A percentile compares a stretch with the other conserved stretches of the same genome.
Conservation (phyloP, 768 basidiomycete species). For the Kwoniella sp. region DNA sequence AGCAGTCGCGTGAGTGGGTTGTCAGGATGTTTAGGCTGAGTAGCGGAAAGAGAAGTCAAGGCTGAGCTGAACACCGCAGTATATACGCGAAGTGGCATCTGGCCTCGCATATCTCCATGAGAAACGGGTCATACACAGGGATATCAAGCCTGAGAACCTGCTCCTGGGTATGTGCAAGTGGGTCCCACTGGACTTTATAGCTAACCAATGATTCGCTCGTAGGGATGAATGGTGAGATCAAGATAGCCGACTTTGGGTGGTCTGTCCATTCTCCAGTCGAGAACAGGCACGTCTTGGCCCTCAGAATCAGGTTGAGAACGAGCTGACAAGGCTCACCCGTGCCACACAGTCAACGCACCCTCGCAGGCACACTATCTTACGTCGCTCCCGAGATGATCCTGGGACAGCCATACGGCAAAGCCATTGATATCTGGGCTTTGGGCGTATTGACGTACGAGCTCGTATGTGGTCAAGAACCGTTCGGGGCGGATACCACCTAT, state of each 20-base stretch:
- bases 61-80: slow-evolving; percentile 53
- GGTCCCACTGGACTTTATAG: background rate
- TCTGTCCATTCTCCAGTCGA: slow-evolving; percentile 52
- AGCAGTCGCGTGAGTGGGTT: slow-evolving; percentile 57
- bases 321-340: no score
- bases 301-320: slow-evolving; percentile 1
- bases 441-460: slow-evolving; percentile 96
- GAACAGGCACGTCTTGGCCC: slow-evolving; percentile 23
- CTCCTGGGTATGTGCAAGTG: slow-evolving; percentile 71
- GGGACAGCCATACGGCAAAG: slow-evolving; percentile 78
- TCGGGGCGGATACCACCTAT: slow-evolving; percentile 56
- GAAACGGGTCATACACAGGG: slow-evolving; percentile 96
- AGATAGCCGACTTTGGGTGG: slow-evolving; percentile 99
- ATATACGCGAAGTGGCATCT: slow-evolving; percentile 96
- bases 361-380: slow-evolving; percentile 94
- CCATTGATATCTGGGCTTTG: slow-evolving; percentile 92
- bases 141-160: slow-evolving; percentile 98
- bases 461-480: slow-evolving; percentile 76
- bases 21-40: background rate
- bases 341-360: slow-evolving; percentile 62
- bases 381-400: slow-evolving; percentile 98
- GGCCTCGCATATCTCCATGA: slow-evolving; percentile 83
- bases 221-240: slow-evolving; percentile 80
- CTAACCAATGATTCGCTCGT: background rate
- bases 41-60: no score